Evolutionary conservation across 2,329 filamentous ascomycete genomes (phyloP), one percentile per base, ranked within the genome.

Genomic region (Pseudopithomyces maydicus): DNA sequence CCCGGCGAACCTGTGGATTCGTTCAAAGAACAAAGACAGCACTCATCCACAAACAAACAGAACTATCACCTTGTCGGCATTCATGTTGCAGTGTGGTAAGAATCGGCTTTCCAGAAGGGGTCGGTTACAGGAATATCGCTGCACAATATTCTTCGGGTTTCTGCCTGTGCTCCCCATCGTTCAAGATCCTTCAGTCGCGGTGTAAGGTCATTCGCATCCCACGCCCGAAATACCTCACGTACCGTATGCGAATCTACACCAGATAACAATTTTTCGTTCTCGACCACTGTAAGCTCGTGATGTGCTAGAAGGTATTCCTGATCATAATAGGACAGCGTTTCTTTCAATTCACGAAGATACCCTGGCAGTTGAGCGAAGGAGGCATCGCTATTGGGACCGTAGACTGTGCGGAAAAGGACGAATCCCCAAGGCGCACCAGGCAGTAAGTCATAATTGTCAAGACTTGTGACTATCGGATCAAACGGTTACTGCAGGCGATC

Each of bases 1-100:
- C 32, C 23, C 36, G 26, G 15, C n/a, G 43, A 12, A 52, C 48
- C 50, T 6, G 20, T 23, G 5, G 48, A 19, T 51, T 51, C 50
- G 12, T 19, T 10, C 8, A 59, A 7, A 33, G 55, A 61, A 46
- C 58, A 53, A 35, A 59, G 39, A 48, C 56, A 61, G 50, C 17
- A 36, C 17, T 63, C 26, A 50, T 63, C 62, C 46, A 65, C 60
- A 52, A 65, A 58, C 41, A 63, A 20, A 52, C 62, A 65, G 49
- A 49, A 63, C 15, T 54, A 32, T 59, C 62, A 61, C 32, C 59
- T 33, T 19, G 59, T 46, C 41, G 62, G 57, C 6, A 62, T 14
- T 54, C 10, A 10, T 33, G 20, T 23, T 33, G 36, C 52, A 23
- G 58, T 57, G 26, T 65, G 60, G 22, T 41, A 22, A 20, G 17